These are phyloP conservation scores for Garcia nutans DNA, from an alignment of 345 rosid species.

Conservation along the genomic window DNA sequence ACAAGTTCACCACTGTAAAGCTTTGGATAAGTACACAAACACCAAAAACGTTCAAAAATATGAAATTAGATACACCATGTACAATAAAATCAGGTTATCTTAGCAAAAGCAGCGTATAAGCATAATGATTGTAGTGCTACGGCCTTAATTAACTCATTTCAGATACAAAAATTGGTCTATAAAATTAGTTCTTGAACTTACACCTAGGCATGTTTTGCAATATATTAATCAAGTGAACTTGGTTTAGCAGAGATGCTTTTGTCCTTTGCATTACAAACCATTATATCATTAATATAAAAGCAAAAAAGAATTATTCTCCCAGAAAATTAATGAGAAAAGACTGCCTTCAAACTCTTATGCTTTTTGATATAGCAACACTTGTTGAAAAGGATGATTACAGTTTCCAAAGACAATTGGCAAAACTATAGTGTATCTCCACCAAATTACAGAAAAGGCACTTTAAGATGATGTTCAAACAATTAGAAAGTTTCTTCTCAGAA, in stretches of 20 bases:
- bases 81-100: background rate
- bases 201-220: background rate
- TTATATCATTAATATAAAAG: background rate
- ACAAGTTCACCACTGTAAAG: constrained; percentile 34
- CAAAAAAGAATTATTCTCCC: background rate
- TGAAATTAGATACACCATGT: background rate
- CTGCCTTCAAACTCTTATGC: background rate
- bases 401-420: background rate
- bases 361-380: background rate
- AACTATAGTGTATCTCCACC: background rate
- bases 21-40: constrained; percentile 4
- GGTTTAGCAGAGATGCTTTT: background rate
- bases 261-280: background rate
- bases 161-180: background rate
- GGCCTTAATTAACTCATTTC: background rate
- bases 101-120: no score
- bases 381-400: background rate
- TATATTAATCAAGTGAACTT: background rate
- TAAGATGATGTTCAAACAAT: background rate
- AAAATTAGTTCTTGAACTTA: background rate
- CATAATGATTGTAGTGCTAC: background rate
- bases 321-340: background rate
- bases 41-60: background rate
- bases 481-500: background rate
- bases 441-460: background rate